Evolutionary conservation across 179 eudicot species (phyloP).

Genomic region (Vitellaria paradoxa): DNA sequence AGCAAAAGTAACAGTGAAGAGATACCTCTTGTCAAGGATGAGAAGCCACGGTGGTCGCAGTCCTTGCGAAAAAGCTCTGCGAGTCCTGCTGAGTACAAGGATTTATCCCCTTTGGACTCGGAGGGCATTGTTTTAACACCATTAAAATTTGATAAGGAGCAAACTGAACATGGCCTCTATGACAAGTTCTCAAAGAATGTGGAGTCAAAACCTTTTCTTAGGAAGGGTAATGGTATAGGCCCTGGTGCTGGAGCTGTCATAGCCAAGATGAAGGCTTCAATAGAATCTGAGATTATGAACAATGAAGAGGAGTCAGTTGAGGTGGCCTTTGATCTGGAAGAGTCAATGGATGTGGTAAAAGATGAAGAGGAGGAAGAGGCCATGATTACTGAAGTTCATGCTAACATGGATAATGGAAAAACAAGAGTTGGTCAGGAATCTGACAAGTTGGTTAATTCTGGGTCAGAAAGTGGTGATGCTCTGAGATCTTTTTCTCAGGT

Average conservation of each 20-base stretch:
- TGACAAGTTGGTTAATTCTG: constrained; percentile 48
- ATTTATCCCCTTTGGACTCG: constrained; percentile 38
- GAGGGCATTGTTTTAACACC: constrained; percentile 42
- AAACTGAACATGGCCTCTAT: constrained; percentile 26
- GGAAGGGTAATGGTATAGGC: constrained; percentile 52
- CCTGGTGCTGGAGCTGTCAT: constrained; percentile 35
- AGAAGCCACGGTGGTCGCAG: constrained; percentile 58
- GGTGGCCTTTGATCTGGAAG: constrained; percentile 42
- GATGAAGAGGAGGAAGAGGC: constrained; percentile 52
- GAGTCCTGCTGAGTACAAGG: constrained; percentile 52
- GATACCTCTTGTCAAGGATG: constrained; percentile 46
- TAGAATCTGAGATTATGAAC: constrained; percentile 32
- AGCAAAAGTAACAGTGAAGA: constrained; percentile 71
- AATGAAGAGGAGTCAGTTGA: constrained; percentile 44
- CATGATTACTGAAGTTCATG: constrained; percentile 29
- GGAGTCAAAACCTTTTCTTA: constrained; percentile 46
- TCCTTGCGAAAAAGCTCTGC: constrained; percentile 49
- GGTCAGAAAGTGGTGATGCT: constrained; percentile 50
- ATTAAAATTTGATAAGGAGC: constrained; percentile 48
- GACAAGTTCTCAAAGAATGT: constrained; percentile 30
- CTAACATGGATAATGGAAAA: constrained; percentile 38
- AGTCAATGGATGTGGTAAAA: constrained; percentile 33
- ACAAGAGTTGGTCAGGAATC: constrained; percentile 47
- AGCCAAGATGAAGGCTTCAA: constrained; percentile 40
- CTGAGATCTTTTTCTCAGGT: constrained; percentile 44